Percentiles rank a stretch among this genome's conserved stretches.
Conservation (phyloP, 345 rosid species). For the Pistacia vera region DNA sequence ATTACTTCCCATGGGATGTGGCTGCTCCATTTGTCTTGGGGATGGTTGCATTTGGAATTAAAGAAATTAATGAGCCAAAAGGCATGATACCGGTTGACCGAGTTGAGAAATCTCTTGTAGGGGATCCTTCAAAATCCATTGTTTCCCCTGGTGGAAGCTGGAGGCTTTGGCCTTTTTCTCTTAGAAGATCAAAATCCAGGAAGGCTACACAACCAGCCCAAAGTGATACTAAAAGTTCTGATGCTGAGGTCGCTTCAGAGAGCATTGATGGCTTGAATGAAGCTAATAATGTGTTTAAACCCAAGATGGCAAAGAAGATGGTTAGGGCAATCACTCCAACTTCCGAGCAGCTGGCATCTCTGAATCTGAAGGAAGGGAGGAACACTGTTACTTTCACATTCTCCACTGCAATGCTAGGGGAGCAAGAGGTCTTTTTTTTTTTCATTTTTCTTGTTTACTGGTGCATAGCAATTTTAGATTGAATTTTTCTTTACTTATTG, state of each 20-base stretch:
- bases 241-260: conserved; percentile 37
- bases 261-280: conserved; percentile 25
- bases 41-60: conserved; percentile 53
- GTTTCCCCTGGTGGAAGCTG: conserved; percentile 62
- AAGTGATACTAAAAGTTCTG: conserved; percentile 28
- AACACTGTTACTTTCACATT: conserved; percentile 80
- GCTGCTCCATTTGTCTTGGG: conserved; percentile 61
- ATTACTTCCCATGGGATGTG: conserved; percentile 65
- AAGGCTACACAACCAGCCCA: conserved; percentile 29
- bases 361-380: conserved; percentile 80
- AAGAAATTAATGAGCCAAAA: conserved; percentile 46
- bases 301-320: conserved; percentile 51
- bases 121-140: conserved; percentile 40
- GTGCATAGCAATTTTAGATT: background rate
- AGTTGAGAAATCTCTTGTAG: conserved; percentile 43
- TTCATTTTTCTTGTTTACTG: background rate
- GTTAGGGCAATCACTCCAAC: conserved; percentile 67
- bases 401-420: conserved; percentile 89
- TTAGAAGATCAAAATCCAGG: conserved; percentile 44
- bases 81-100: conserved; percentile 61
- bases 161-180: conserved; percentile 89
- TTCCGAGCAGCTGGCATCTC: conserved; percentile 80
- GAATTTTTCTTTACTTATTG: conserved; percentile 1
- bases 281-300: conserved; percentile 32
- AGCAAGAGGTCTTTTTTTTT: conserved; percentile 64